phyloP scores from a whole-genome alignment of 225 moss, liverwort and hornwort species.

The Lunularia cruciata region DNA sequence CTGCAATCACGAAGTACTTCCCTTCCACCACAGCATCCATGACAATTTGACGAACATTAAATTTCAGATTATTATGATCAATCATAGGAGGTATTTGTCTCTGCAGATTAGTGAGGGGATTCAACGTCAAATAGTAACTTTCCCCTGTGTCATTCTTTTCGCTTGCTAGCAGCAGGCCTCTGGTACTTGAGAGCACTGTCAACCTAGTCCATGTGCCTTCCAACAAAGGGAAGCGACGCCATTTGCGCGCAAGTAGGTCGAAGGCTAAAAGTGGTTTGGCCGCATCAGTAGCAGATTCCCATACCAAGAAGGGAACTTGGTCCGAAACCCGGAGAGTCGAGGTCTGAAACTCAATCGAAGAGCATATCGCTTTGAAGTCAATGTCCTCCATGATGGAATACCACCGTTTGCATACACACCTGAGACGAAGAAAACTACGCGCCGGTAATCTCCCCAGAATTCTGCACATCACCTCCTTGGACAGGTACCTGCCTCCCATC shows the following conservation, averaged over 20 bases:
- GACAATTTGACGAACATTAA: constrained; percentile 17
- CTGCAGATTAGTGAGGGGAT: constrained; percentile 16
- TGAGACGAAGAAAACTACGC: constrained; percentile 19
- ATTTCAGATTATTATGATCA: constrained; percentile 9
- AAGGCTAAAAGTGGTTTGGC: constrained; percentile 19
- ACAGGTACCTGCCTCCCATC: constrained; percentile 27
- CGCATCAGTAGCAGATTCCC: constrained; percentile 12
- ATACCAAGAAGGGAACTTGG: constrained; percentile 14
- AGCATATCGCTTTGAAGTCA: constrained; percentile 23
- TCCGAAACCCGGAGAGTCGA: background rate
- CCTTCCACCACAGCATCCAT: constrained; percentile 9
- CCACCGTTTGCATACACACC: constrained; percentile 25
- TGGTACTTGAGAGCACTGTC: constrained; percentile 18
- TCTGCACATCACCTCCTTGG: constrained; percentile 27
- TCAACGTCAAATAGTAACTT: constrained; percentile 2
- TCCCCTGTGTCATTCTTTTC: background rate
- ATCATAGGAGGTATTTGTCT: constrained; percentile 16
- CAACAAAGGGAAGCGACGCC: constrained; percentile 12
- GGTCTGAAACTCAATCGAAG: constrained; percentile 18
- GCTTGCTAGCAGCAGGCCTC: constrained; percentile 14
- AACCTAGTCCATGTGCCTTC: constrained; percentile 14
- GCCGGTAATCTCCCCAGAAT: constrained; percentile 22
- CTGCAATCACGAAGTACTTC: constrained; percentile 12
- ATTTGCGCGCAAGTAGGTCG: constrained; percentile 9
- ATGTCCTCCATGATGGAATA: constrained; percentile 20